Conservation (phyloP, 1,284 basidiomycete species). For the Sporisorium iseilematis-ciliati region DNA sequence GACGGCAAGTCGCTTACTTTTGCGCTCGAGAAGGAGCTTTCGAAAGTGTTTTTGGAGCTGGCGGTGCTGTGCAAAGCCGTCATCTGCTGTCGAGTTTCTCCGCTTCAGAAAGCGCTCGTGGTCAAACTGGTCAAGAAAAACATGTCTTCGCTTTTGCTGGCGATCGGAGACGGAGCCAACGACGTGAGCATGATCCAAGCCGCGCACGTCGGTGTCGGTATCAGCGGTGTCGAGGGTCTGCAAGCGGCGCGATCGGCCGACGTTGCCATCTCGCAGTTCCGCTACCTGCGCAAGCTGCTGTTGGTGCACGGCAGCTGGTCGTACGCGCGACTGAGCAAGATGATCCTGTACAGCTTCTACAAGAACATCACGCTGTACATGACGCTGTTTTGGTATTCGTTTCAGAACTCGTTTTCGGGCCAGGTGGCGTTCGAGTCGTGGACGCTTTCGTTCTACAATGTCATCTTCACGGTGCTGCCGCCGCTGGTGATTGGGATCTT, state of each 20-base stretch:
- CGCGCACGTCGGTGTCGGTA: constrained; percentile 90
- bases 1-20: constrained; percentile 95
- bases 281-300: constrained; percentile 93
- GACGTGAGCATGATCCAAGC: constrained; percentile 77
- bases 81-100: constrained; percentile 97
- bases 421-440: constrained; percentile 98
- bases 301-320: constrained; percentile 99
- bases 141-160: constrained; percentile 87
- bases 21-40: constrained; percentile 91
- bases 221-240: constrained; percentile 96
- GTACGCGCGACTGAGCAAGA: constrained; percentile 92
- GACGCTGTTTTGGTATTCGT: constrained; percentile 98
- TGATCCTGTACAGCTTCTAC: constrained; percentile 78
- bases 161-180: constrained; percentile 81
- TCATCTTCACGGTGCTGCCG: constrained; percentile 78
- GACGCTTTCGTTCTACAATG: constrained; percentile 80
- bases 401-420: constrained; percentile 87
- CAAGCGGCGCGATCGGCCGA: constrained; percentile 97
- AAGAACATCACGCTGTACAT: constrained; percentile 95
- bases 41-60: constrained; percentile 90
- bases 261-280: constrained; percentile 96
- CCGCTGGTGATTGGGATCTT: constrained; percentile 97
- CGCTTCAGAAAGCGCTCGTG: constrained; percentile 95
- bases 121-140: constrained; percentile 99
- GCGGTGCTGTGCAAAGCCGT: constrained; percentile 98